Base-by-base conservation (phyloP, 352 stramenopile species). In the Pythium diclinum region DNA sequence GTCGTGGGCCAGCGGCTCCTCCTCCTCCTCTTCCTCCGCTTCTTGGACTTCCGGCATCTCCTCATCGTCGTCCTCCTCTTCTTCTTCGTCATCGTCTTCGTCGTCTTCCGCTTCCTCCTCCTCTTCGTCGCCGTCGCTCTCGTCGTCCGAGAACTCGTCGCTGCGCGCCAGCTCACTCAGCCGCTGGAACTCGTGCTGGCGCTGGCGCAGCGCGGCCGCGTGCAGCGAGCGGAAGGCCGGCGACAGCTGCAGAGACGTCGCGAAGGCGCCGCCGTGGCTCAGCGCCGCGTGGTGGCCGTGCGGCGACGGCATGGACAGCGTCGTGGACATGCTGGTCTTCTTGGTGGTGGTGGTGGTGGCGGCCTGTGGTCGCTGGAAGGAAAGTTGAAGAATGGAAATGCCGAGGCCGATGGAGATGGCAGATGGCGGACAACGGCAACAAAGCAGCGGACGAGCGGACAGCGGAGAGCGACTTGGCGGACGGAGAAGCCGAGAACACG, bases 101-200 rank as follows among this genome's bases (percentile, higher is more conserved):
- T 59, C 55, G 1, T 68, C 57, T 4, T 62, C 32, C 1, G 59
- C 67, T 11, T 87, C 76, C 5, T 85, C 79, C 3, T 89, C 79
- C 30, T 73, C 78, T 49, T 82, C 79, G 44, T 84, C 79, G 34
- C 83, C 83, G 61, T 92, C 83, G 69, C 83, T 92, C 69, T 92
- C 83, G 49, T 82, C 83, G 72, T 92, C 83, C 17, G 83, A 90
- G 71, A 92, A 92, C 64, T 92, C 83, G 75, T 92, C 81, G 61
- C 81, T 89, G 30, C 78, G 75, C 30, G 83, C 83, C 25, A 92
- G 74, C 49, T 92, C 83, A 32, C 75, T 76, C 69, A 92, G 68
- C 52, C 85, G 87, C 52, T 87, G 74, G 44, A 89, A 71, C 56
- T 89, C 77, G 56, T 73, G 73, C 53, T 79, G 69, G 53, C 75